Evolutionary conservation across 306 rosid genomes (phyloP).

Genomic region (Sophora flavescens): DNA sequence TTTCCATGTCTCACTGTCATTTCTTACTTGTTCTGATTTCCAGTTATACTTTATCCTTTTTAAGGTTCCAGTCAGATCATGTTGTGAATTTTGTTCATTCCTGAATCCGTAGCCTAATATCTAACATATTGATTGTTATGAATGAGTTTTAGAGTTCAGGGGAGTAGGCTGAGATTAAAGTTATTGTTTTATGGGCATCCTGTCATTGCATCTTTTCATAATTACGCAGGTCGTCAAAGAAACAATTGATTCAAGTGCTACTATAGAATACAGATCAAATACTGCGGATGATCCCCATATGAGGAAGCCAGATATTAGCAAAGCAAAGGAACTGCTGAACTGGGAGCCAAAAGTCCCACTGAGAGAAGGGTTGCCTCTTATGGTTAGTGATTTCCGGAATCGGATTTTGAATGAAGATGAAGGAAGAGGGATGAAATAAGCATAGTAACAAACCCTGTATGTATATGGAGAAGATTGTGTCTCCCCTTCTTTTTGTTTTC

Average conservation of each 20-base stretch:
- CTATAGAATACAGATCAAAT: slow-evolving; percentile 85
- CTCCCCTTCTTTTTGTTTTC: slow-evolving; percentile 42
- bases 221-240: slow-evolving; percentile 86
- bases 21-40: slow-evolving; percentile 20
- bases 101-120: background rate
- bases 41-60: background rate
- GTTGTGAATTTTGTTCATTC: slow-evolving; percentile 34
- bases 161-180: slow-evolving; percentile 16
- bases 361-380: slow-evolving; percentile 91
- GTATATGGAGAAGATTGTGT: slow-evolving; percentile 56
- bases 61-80: background rate
- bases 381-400: slow-evolving; percentile 94
- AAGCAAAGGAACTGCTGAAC: slow-evolving; percentile 91
- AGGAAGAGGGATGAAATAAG: slow-evolving; percentile 76
- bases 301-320: slow-evolving; percentile 97
- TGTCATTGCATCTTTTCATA: slow-evolving; percentile 36
- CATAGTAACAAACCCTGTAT: slow-evolving; percentile 38
- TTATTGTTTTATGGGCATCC: slow-evolving; percentile 19
- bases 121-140: slow-evolving; percentile 22
- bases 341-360: slow-evolving; percentile 91
- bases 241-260: slow-evolving; percentile 91
- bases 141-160: background rate
- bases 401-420: slow-evolving; percentile 95
- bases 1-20: slow-evolving; percentile 15
- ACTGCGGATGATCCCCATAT: slow-evolving; percentile 99